Evolutionary conservation across 1,284 basidiomycete species (phyloP).

Genomic region (Cryptococcus sp.): DNA sequence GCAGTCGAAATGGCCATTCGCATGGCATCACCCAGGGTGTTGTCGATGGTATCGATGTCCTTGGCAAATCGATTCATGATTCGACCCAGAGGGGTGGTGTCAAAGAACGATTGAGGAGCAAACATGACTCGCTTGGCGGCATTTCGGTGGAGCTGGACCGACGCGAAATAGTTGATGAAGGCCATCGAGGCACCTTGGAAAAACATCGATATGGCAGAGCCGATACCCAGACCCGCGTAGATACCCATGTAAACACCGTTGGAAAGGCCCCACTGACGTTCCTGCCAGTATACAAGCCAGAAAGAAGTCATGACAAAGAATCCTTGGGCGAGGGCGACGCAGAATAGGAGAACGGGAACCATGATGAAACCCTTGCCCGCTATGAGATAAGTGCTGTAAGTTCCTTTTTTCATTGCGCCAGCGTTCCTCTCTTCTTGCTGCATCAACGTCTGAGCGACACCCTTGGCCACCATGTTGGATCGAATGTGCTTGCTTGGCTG

Average conservation of each 20-base stretch:
- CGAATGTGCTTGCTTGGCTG: slow-evolving; percentile 39
- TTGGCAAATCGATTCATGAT: slow-evolving; percentile 53
- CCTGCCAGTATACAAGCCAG: slow-evolving; percentile 73
- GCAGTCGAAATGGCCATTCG: slow-evolving; percentile 60
- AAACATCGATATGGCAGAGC: slow-evolving; percentile 53
- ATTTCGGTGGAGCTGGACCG: slow-evolving; percentile 53
- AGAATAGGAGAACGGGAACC: slow-evolving; percentile 50
- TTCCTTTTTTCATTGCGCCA: slow-evolving; percentile 39
- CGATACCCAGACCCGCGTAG: slow-evolving; percentile 55
- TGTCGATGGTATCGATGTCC: slow-evolving; percentile 84
- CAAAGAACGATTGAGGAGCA: slow-evolving; percentile 83
- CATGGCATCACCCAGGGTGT: slow-evolving; percentile 60
- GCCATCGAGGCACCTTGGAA: slow-evolving; percentile 52
- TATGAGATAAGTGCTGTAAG: slow-evolving; percentile 50
- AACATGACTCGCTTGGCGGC: slow-evolving; percentile 62
- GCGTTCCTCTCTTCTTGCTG: slow-evolving; percentile 48
- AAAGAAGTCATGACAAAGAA: slow-evolving; percentile 45
- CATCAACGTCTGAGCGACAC: slow-evolving; percentile 48
- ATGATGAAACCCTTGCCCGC: slow-evolving; percentile 51
- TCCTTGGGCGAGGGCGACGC: slow-evolving; percentile 38
- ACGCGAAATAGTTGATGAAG: slow-evolving; percentile 60
- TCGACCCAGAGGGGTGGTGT: slow-evolving; percentile 83
- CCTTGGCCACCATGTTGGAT: slow-evolving; percentile 39
- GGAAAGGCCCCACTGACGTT: slow-evolving; percentile 45
- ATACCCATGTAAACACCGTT: slow-evolving; percentile 54